A percentile compares a stretch with the other conserved stretches of the same genome.
Evolutionary conservation across 495 filamentous ascomycete species (phyloP).

Genomic region (Annulohypoxylon nitens): DNA sequence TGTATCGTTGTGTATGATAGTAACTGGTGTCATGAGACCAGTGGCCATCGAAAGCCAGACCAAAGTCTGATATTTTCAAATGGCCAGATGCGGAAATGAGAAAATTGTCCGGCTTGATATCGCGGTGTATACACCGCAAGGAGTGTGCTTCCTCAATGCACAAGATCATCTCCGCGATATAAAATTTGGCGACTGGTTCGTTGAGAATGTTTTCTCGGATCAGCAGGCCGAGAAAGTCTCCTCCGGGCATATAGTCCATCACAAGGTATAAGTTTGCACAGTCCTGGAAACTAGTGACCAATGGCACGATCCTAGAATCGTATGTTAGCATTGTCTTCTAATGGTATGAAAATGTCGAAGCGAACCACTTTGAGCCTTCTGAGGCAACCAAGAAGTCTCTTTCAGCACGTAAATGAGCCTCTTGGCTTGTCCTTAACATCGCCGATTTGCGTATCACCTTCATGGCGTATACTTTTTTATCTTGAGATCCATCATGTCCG

Average conservation of each 20-base stretch:
- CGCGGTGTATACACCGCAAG: conserved; percentile 90
- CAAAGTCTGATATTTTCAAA: conserved; percentile 95
- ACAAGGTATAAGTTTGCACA: conserved; percentile 85
- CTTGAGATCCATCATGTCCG: conserved; percentile 18
- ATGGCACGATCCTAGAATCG: conserved; percentile 74
- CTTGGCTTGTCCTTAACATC: conserved; percentile 90
- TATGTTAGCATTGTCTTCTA: background rate
- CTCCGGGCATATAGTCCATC: conserved; percentile 98
- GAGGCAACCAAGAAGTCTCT: conserved; percentile 90
- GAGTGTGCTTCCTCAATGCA: conserved; percentile 94
- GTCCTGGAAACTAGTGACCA: conserved; percentile 92
- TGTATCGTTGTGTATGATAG: conserved; percentile 84
- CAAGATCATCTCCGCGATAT: conserved; percentile 93
- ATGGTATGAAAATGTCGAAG: conserved; percentile 2
- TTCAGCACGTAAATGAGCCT: conserved; percentile 91
- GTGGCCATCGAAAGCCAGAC: conserved; percentile 92
- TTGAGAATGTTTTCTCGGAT: conserved; percentile 84
- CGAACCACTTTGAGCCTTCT: conserved; percentile 80
- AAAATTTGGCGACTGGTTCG: conserved; percentile 84
- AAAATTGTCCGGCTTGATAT: conserved; percentile 98
- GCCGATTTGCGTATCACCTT: conserved; percentile 94
- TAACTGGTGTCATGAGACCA: conserved; percentile 92
- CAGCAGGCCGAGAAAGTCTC: conserved; percentile 88
- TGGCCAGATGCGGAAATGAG: conserved; percentile 89
- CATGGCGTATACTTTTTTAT: conserved; percentile 83